A percentile compares a stretch with the other conserved stretches of the same genome.
Evolutionary conservation across 2,329 filamentous ascomycete genomes (phyloP).

Genomic region (Fusarium clavum): DNA sequence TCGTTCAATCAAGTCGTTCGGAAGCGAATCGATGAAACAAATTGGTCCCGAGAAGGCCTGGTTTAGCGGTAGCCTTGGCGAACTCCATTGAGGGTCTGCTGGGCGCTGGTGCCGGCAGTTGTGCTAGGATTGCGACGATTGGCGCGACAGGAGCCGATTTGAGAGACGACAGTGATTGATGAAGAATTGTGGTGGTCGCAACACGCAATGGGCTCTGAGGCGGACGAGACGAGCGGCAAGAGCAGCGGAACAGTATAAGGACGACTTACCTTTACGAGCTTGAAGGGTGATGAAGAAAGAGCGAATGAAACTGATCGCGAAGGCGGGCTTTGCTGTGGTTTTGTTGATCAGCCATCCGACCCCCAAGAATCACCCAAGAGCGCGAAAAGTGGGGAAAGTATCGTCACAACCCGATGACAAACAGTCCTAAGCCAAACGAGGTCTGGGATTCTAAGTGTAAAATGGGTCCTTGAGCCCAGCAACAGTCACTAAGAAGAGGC

Average conservation of each 20-base stretch:
- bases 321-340: constrained; percentile 47
- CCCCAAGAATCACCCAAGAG: constrained; percentile 42
- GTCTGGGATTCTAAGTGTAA: constrained; percentile 18
- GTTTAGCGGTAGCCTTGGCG: constrained; percentile 22
- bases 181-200: constrained; percentile 28
- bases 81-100: constrained; percentile 22
- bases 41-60: constrained; percentile 1
- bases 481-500: constrained; percentile 23
- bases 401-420: constrained; percentile 44
- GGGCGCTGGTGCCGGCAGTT: constrained; percentile 13
- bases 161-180: constrained; percentile 17
- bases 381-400: constrained; percentile 44
- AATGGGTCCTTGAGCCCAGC: constrained; percentile 24
- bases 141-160: constrained; percentile 21
- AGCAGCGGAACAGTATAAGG: constrained; percentile 10
- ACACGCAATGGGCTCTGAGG: constrained; percentile 6
- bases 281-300: constrained; percentile 49
- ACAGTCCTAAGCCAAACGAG: constrained; percentile 34
- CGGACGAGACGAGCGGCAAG: constrained; percentile 9
- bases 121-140: constrained; percentile 24
- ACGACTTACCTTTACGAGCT: constrained; percentile 45
- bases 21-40: constrained; percentile 4
- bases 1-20: constrained; percentile 23
- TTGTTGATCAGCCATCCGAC: constrained; percentile 47
- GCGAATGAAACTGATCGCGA: constrained; percentile 42